Percentiles rank a stretch among this genome's conserved stretches.
Conservation (phyloP, 1,284 basidiomycete species). For the Cystobasidium pallidum region DNA sequence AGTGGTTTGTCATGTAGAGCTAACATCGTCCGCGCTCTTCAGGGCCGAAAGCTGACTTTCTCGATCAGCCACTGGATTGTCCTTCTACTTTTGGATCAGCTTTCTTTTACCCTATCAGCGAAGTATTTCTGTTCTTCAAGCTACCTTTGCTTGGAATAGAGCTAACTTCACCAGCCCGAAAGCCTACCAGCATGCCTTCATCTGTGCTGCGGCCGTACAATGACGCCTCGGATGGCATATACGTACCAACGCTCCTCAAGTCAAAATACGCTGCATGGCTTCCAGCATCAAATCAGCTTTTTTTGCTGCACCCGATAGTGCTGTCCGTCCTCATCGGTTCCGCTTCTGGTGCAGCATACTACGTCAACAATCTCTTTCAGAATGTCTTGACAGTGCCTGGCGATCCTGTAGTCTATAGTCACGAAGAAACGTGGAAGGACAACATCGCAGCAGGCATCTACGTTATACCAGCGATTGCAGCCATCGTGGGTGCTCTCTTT, state of each 20-base stretch:
- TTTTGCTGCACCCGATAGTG: constrained; percentile 16
- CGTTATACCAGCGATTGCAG: constrained; percentile 18
- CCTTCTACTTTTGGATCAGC: constrained; percentile 17
- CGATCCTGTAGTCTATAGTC: not conserved
- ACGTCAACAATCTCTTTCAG: constrained; percentile 29
- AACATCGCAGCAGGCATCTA: constrained; percentile 27
- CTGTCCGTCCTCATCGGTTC: constrained; percentile 25
- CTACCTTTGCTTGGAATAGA: not conserved
- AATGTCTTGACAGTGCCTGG: constrained; percentile 11
- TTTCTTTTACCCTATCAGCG: not conserved
- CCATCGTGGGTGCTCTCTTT: constrained; percentile 22
- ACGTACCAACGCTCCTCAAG: constrained; percentile 28
- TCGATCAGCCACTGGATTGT: not conserved
- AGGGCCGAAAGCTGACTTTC: not conserved
- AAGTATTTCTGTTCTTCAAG: not conserved
- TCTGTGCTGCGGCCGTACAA: constrained; percentile 36
- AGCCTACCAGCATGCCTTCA: not conserved
- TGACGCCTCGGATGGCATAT: constrained; percentile 13
- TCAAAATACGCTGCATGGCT: constrained; percentile 44
- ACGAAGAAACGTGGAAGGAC: constrained; percentile 31
- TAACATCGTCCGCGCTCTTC: too few relatives aligned
- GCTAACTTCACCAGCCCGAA: not conserved
- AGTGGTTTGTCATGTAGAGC: too few relatives aligned
- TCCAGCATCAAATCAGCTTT: constrained; percentile 42
- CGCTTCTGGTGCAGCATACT: constrained; percentile 16